Evolutionary conservation across 805 yeast species (phyloP).

Genomic region (Nakazawaea peltata): DNA sequence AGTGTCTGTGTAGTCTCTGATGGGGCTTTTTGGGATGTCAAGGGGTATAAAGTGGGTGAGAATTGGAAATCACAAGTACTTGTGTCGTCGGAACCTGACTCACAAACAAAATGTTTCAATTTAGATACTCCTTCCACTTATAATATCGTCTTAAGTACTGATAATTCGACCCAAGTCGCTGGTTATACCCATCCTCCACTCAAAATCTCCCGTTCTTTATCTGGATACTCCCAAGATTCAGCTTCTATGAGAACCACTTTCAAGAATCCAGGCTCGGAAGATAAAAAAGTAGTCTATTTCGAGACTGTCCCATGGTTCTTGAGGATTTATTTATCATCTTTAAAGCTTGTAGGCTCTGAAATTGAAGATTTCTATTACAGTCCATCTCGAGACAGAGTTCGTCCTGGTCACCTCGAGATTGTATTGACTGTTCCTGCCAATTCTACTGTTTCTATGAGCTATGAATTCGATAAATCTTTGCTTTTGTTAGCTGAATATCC

Average conservation of each 20-base stretch:
- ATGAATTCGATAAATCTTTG: conserved; percentile 82
- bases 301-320: conserved; percentile 93
- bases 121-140: conserved; percentile 17
- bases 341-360: conserved; percentile 28
- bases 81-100: not conserved
- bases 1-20: conserved; percentile 34
- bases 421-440: conserved; percentile 55
- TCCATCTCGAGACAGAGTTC: conserved; percentile 72
- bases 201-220: conserved; percentile 71
- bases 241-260: conserved; percentile 84
- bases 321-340: conserved; percentile 71
- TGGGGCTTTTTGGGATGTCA: conserved; percentile 39
- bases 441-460: conserved; percentile 52
- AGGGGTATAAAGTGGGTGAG: conserved; percentile 13
- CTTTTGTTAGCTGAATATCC: conserved; percentile 87
- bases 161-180: conserved; percentile 34
- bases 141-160: conserved; percentile 34
- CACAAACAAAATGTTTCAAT: conserved; percentile 16
- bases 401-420: conserved; percentile 81
- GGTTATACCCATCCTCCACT: conserved; percentile 49
- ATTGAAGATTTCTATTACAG: conserved; percentile 50
- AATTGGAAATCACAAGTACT: not conserved
- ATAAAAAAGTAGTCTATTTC: conserved; percentile 50
- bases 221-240: conserved; percentile 85
- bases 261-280: conserved; percentile 48